Evolutionary conservation across 257 asterid genomes (phyloP), one percentile per base, ranked within the genome.

Genomic region (Solanum rostratum): DNA sequence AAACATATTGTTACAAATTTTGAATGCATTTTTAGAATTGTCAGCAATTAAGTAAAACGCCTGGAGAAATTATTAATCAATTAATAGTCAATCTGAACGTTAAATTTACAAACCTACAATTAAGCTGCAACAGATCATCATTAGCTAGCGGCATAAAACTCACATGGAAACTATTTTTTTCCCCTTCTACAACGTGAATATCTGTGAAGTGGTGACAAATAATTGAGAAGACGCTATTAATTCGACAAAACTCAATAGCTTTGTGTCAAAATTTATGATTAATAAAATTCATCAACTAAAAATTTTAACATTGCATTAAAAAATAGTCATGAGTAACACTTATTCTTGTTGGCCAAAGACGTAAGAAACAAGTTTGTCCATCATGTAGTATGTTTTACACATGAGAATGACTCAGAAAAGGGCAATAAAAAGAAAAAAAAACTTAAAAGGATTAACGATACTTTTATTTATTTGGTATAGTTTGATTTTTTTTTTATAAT

Each of bases 251-350:
- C 2, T 65, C 39, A 15, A 65, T 7, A 27, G 19, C 43, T 65
- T 29, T 29, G 41, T 65, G 20, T 63, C 2, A 29, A 63, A 60
- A 60, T 4, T 57, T 60, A 11, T 60, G n/a, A n/a, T n/a, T n/a
- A n/a, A n/a, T 1, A 6, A 57, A 60, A 60, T 1, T 24, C 1
- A 60, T 27, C 15, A 13, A 27, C n/a, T 63, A 63, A 27, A 63
- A 27, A 13, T 62, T 3, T 0, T 1, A 2, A 1, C 0, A 24
- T 9, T 5, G 0, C 5, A 12, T 59, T 6, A 1, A 6, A 27
- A 29, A 14, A 14, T 29, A 39, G 11, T 19, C 52, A 69, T 10
- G 13, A 66, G 24, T 13, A 71, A 50, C 55, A 43, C 20, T 43
- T 73, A 73, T 73, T n/a, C n/a, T 12, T 10, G 39, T 13, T 73